Evolutionary conservation across 2,329 filamentous ascomycete species (phyloP), one percentile per base, ranked within the genome.

Genomic region (Claviceps humidiphila): DNA sequence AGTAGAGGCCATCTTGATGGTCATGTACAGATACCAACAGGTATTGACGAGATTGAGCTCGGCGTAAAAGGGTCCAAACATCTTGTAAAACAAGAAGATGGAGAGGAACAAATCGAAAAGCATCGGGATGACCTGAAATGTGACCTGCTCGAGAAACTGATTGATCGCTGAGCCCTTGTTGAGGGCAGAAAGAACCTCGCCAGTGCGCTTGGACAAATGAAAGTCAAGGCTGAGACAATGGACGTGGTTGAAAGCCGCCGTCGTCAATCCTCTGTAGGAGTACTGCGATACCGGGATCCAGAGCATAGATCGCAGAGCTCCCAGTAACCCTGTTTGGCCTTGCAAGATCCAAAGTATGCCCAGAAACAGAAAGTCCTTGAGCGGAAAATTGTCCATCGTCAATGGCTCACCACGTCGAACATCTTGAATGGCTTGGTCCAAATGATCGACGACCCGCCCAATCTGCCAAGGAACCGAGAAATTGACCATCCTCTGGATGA

Each of bases 201-300:
- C 93, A 0, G 93, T 98, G 63, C 91, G 88, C 71, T 98, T 98
- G 50, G 89, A 89, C 3, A 97, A 78, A 64, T 98, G 93, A 63
- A 98, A 98, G 66, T 97, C 93, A 58, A 97, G 77, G 66, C 90
- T 96, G 38, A 98, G 81, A 49, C 85, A 85, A 68, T 98, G 93
- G 22, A 98, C 93, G 66, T 98, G 93, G 70, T 97, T 91, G 64
- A 98, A 98, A 11, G 91, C 89, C 16, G 93, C 90, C 2, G 93
- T 93, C 5, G 90, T 95, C 54, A 98, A 77, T 57, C 93, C 89
- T 63, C 89, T 85, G 69, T 96, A 98, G 0, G 91, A 95, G 67
- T 97, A 95, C 66, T 98, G 93, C 39, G 90, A 89, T 53, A 98
- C 89, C 0, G 93, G 91, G 49, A 98, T 93, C 93, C 93, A 98